Conservation (phyloP, 2,329 filamentous ascomycete genomes). For the Verticillium albo-atrum region DNA sequence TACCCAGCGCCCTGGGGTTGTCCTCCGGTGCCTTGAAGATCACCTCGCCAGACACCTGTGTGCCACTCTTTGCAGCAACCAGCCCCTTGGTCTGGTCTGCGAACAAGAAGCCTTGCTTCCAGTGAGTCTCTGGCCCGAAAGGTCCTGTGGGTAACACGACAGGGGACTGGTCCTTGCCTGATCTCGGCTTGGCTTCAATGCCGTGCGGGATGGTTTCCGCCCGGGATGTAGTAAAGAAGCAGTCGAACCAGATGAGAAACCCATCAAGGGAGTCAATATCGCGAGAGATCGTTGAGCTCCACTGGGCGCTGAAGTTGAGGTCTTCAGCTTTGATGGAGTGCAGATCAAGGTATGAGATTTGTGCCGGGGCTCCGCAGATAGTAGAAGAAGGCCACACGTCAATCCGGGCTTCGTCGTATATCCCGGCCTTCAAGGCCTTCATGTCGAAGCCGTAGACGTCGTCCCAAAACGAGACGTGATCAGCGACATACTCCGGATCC, state of each 20-base stretch:
- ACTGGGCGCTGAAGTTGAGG: slow-evolving; percentile 68
- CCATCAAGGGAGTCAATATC: slow-evolving; percentile 73
- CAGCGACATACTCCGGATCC: slow-evolving; percentile 71
- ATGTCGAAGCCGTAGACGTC: slow-evolving; percentile 95
- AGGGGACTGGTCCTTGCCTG: neutral
- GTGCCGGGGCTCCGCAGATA: slow-evolving; percentile 53
- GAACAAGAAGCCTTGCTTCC: slow-evolving; percentile 79
- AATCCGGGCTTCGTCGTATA: slow-evolving; percentile 78
- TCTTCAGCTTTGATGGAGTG: slow-evolving; percentile 69
- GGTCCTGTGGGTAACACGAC: slow-evolving; percentile 90
- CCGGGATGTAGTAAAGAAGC: slow-evolving; percentile 71
- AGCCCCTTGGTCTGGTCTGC: slow-evolving; percentile 16
- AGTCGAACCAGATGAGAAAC: slow-evolving; percentile 91
- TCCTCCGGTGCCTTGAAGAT: slow-evolving; percentile 66
- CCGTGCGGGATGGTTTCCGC: slow-evolving; percentile 41
- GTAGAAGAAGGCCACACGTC: slow-evolving; percentile 61
- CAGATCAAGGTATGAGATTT: slow-evolving; percentile 73
- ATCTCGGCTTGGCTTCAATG: slow-evolving; percentile 49
- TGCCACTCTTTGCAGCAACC: slow-evolving; percentile 40
- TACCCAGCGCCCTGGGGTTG: slow-evolving; percentile 64
- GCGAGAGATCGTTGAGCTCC: slow-evolving; percentile 55
- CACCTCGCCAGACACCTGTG: slow-evolving; percentile 61
- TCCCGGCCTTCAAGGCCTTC: slow-evolving; percentile 79
- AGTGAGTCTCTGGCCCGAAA: slow-evolving; percentile 73
- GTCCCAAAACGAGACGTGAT: slow-evolving; percentile 81